A percentile compares a stretch with the other conserved stretches of the same genome.
Conservation (phyloP, 495 filamentous ascomycete genomes). For the Penicillium chermesinum region DNA sequence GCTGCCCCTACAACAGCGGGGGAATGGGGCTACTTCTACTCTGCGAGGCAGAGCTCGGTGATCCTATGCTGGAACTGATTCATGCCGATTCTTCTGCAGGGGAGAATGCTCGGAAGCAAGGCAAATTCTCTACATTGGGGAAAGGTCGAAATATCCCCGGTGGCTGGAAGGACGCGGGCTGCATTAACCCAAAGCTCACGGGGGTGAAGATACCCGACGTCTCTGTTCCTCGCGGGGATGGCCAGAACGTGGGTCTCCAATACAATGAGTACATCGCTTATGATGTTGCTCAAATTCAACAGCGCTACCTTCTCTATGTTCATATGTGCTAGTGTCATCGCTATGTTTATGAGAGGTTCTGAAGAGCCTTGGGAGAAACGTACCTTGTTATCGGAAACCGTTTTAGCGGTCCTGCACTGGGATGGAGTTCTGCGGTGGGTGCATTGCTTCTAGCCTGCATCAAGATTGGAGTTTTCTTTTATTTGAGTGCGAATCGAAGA, state of each 20-base stretch:
- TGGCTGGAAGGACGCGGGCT: constrained; percentile 70
- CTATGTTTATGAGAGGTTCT: too few relatives aligned
- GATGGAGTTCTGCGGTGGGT: too few relatives aligned
- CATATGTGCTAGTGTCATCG: constrained; percentile 22
- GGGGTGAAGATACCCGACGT: constrained; percentile 59
- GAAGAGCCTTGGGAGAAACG: too few relatives aligned
- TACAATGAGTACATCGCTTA: constrained; percentile 67
- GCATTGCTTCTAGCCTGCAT: too few relatives aligned
- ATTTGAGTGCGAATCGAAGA: too few relatives aligned
- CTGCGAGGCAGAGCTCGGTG: constrained; percentile 74
- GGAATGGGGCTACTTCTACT: constrained; percentile 62
- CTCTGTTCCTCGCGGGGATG: neutral
- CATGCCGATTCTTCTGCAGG: constrained; percentile 54
- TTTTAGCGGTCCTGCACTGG: too few relatives aligned
- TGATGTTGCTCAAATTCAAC: constrained; percentile 68
- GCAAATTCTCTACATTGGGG: constrained; percentile 63
- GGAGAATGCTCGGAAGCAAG: constrained; percentile 52
- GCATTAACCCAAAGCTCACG: constrained; percentile 53
- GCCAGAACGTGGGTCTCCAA: neutral
- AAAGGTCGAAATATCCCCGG: constrained; percentile 54
- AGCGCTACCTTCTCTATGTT: constrained; percentile 72
- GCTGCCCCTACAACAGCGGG: constrained; percentile 49
- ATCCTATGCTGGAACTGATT: constrained; percentile 58
- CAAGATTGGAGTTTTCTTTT: too few relatives aligned
- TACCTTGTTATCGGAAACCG: too few relatives aligned